Evolutionary conservation across 352 stramenopile genomes (phyloP).

Genomic region (Phytophthora citrophthora): DNA sequence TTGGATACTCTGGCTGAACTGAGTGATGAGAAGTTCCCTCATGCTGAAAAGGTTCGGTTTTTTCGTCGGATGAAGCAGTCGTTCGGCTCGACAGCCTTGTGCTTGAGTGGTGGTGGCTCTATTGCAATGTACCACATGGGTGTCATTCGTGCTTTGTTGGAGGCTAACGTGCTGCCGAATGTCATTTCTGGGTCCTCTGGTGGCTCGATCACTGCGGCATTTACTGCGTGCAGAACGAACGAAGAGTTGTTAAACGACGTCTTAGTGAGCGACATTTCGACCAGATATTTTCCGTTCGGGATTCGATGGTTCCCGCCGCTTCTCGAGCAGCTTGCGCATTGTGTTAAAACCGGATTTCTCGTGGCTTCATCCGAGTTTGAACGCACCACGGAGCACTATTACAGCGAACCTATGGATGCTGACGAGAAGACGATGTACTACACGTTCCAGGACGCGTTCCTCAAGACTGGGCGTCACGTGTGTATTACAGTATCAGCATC

Average conservation of each 20-base stretch:
- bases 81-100: constrained; percentile 91
- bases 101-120: constrained; percentile 91
- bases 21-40: constrained; percentile 39
- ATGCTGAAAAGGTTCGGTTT: constrained; percentile 53
- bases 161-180: constrained; percentile 89
- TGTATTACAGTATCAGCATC: constrained; percentile 95
- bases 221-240: constrained; percentile 86
- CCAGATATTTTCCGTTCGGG: constrained; percentile 50
- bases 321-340: constrained; percentile 87
- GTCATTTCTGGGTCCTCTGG: constrained; percentile 94
- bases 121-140: constrained; percentile 96
- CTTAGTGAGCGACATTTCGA: constrained; percentile 66
- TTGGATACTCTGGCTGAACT: constrained; percentile 48
- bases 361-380: constrained; percentile 85
- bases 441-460: constrained; percentile 95
- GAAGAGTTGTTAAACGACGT: constrained; percentile 73
- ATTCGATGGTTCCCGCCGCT: constrained; percentile 86
- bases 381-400: constrained; percentile 94
- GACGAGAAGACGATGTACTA: constrained; percentile 65
- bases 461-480: constrained; percentile 92
- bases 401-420: constrained; percentile 64
- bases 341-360: constrained; percentile 88
- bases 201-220: constrained; percentile 89
- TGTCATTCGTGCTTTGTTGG: constrained; percentile 89
- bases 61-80: constrained; percentile 76